These are phyloP conservation scores for Alternaria arborescens DNA, from an alignment of 2,329 filamentous ascomycete genomes.

Conservation along the genomic window DNA sequence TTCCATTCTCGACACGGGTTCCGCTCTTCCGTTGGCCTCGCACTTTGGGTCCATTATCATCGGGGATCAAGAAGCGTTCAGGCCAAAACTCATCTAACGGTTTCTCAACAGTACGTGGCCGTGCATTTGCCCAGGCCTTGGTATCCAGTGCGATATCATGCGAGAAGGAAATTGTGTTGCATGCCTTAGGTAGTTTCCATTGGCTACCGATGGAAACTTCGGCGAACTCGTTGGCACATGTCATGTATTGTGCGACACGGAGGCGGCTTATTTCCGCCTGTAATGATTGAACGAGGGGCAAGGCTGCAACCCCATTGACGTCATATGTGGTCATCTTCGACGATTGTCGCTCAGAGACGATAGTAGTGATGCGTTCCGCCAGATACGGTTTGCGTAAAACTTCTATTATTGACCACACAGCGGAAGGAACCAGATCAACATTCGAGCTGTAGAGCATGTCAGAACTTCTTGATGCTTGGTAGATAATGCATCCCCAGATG, in stretches of 20 bases:
- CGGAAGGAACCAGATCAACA: conserved; percentile 22
- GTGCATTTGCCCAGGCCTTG: conserved; percentile 32
- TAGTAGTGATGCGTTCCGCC: conserved; percentile 20
- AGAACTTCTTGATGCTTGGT: conserved; percentile 3
- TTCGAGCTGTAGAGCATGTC: conserved; percentile 24
- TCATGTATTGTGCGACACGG: conserved; percentile 22
- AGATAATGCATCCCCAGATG: background rate
- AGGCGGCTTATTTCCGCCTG: conserved; percentile 37
- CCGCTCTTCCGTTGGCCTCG: conserved; percentile 3
- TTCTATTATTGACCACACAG: conserved; percentile 41
- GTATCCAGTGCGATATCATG: conserved; percentile 37
- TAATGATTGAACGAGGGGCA: conserved; percentile 38
- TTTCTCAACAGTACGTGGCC: conserved; percentile 22
- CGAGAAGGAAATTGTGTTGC: conserved; percentile 29
- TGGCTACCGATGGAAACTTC: conserved; percentile 32
- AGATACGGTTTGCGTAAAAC: conserved; percentile 30
- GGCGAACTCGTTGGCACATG: conserved; percentile 17
- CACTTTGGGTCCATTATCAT: conserved; percentile 5
- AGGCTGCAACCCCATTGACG: conserved; percentile 19
- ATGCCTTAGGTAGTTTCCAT: conserved; percentile 31
- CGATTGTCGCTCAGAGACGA: conserved; percentile 19
- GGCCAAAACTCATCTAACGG: conserved; percentile 41
- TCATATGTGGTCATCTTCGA: conserved; percentile 24
- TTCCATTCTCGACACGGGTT: conserved; percentile 6
- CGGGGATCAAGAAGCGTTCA: conserved; percentile 33